phyloP scores from a whole-genome alignment of 331 rosid genomes.

The Rhamnella rubrinervis region DNA sequence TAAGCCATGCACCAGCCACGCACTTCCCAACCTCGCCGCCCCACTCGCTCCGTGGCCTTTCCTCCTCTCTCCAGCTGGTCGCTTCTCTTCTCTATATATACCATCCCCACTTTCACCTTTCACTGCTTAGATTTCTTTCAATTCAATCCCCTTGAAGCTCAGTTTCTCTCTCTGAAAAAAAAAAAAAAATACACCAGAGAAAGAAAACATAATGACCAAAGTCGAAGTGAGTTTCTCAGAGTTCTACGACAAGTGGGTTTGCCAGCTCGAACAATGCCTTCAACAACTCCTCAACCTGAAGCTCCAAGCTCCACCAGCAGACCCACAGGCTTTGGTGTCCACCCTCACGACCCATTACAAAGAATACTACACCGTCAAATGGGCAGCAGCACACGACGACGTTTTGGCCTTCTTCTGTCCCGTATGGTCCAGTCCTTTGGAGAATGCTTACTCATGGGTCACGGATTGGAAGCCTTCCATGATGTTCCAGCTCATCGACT shows the following conservation, averaged over 20 bases:
- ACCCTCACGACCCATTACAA: conserved; percentile 51
- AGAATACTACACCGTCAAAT: conserved; percentile 59
- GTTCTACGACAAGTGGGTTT: conserved; percentile 49
- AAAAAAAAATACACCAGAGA: neutral
- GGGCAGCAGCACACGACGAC: conserved; percentile 64
- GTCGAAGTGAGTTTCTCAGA: conserved; percentile 45
- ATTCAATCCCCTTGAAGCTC: neutral
- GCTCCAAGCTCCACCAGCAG: neutral
- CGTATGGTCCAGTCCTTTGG: conserved; percentile 53
- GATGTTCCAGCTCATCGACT: conserved; percentile 28
- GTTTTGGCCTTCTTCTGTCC: conserved; percentile 57
- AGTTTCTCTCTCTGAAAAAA: neutral
- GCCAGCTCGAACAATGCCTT: conserved; percentile 42
- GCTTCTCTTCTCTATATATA: neutral
- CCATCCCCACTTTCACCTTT: neutral
- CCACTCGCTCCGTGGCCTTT: conserved; percentile 42
- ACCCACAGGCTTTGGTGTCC: conserved; percentile 27
- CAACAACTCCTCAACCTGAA: conserved; percentile 32
- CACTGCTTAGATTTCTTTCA: neutral
- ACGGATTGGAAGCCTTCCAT: conserved; percentile 54
- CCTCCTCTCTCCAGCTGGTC: conserved; percentile 46
- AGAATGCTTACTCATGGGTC: conserved; percentile 38
- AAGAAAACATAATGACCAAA: conserved; percentile 22
- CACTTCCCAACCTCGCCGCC: conserved; percentile 20
- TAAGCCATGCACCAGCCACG: conserved; percentile 53